Base-by-base conservation (phyloP, 2,329 filamentous ascomycete genomes). In the Epicoccum nigrum region DNA sequence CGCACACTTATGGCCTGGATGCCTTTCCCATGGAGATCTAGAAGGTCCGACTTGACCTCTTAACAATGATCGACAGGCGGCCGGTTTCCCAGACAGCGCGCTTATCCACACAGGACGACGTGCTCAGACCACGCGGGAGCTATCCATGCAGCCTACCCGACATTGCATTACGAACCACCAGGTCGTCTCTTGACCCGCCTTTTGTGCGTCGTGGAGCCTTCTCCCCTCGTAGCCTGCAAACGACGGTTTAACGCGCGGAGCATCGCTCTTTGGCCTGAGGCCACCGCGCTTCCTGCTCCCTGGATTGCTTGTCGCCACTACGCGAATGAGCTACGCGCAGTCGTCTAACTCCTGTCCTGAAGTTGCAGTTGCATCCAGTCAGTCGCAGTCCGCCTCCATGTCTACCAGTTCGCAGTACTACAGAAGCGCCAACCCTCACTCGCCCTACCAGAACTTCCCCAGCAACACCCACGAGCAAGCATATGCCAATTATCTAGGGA, bases 391-490 rank as follows among this genome's bases (percentile, higher is more conserved):
- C 46, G 42, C 35, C 60, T 58, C 55, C 56, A 68, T 68, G 65
- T 61, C 65, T 37, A 56, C 65, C 60, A 67, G 55, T 45, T 62
- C 64, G 48, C 59, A 68, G 59, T 63, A 67, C 55, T 65, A 68
- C 66, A 57, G 63, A 56, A 62, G 58, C 60, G 59, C 62, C 54
- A 41, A 57, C 55, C 54, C 59, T 46, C 59, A 58, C 46, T 64
- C 65, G 56, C 67, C 65, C 61, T 65, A 66, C 62, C 63, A 60
- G 37, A 43, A 60, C 39, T 55, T 62, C 42, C 47, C 58, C 43
- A 44, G 55, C 34, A 52, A 45, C 55, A 46, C 44, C 49, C 55
- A 65, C 55, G 63, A 67, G 30, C 59, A 65, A 40, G 25, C 20
- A 17, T 60, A 61, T 28, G 30, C 50, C 38, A 42, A 19, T 30